Evolutionary conservation across 352 stramenopile genomes (phyloP), one percentile per base, ranked within the genome.

Genomic region (Pythium pyrilobum): DNA sequence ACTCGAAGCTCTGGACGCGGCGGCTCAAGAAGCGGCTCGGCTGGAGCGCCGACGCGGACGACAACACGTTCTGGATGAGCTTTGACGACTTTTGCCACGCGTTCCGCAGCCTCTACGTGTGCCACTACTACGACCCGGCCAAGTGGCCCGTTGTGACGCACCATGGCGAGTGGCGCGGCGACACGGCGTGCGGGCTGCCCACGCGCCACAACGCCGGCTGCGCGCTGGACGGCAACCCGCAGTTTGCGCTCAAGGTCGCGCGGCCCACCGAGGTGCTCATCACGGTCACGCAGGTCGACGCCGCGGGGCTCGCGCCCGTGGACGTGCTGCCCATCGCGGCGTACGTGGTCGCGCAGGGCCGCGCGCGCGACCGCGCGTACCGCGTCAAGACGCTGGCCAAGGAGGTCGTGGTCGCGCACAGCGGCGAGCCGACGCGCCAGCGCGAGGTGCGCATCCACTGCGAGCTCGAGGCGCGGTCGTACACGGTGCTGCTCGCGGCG

Each of bases 31-130:
- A 87, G 45, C 81, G 88, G 39, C 67, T 97, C 16, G 55, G 64
- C 5, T 74, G 77, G 58, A 69, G 51, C 3, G 66, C 80, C 11
- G 72, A 95, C 43, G 73, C 66, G 28, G 77, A 87, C 41, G 87
- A 97, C 64, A 96, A 96, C 58, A 96, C 87, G 37, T 98, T 98
- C 66, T 98, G 85, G 86, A 98, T 98, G 86, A 91, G 82, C 61
- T 97, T 97, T 71, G 87, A 97, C 66, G 92, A 97, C 61, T 97
- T 98, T 56, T 92, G 82, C 59, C 73, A 93, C 33, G 69, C 77
- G 27, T 98, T 98, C 64, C 89, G 82, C 15, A 89, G 81, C 42
- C 61, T 97, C 0, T 97, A 97, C 74, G 67, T 97, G 24, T 97
- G 92, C 51, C 74, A 87, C 9, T 93, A 97, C 63, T 97, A 97